Conservation (phyloP, 169 alveolate species). For the Cryptosporidium viatorum region DNA sequence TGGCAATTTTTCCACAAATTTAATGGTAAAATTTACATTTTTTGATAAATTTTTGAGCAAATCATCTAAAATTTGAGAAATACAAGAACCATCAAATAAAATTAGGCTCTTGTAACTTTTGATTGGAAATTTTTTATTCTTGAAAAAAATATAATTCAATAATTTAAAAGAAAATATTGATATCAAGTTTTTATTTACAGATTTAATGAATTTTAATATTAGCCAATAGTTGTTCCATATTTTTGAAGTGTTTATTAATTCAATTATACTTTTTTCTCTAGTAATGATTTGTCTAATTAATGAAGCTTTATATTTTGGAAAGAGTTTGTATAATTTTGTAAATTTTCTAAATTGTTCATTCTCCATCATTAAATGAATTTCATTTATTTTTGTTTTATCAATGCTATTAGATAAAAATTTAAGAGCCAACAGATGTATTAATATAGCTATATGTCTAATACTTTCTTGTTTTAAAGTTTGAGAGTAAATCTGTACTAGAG, state of each 20-base stretch:
- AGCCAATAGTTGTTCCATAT: constrained; percentile 47
- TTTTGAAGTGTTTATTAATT: not conserved
- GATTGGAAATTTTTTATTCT: constrained; percentile 15
- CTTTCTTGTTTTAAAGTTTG: not conserved
- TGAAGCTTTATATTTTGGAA: not conserved
- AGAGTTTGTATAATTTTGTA: not conserved
- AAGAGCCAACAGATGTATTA: not conserved
- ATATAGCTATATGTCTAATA: not conserved
- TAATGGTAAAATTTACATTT: not conserved
- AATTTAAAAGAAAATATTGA: not conserved
- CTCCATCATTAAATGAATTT: not conserved
- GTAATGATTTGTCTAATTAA: not conserved
- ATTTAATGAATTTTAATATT: constrained; percentile 12
- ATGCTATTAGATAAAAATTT: not conserved
- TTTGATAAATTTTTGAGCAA: not conserved
- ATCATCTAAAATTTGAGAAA: constrained; percentile 30
- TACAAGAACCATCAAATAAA: not conserved
- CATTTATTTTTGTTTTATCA: not conserved
- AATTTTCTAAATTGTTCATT: not conserved
- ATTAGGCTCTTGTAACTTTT: not conserved
- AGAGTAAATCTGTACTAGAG: not conserved
- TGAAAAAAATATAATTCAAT: constrained; percentile 2
- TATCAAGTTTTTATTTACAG: not conserved
- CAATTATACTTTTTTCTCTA: not conserved
- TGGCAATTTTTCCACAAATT: constrained; percentile 4